Percentiles rank a stretch among this genome's conserved stretches.
Evolutionary conservation across 495 filamentous ascomycete genomes (phyloP).

Genomic region (Chaetomium fimeti): DNA sequence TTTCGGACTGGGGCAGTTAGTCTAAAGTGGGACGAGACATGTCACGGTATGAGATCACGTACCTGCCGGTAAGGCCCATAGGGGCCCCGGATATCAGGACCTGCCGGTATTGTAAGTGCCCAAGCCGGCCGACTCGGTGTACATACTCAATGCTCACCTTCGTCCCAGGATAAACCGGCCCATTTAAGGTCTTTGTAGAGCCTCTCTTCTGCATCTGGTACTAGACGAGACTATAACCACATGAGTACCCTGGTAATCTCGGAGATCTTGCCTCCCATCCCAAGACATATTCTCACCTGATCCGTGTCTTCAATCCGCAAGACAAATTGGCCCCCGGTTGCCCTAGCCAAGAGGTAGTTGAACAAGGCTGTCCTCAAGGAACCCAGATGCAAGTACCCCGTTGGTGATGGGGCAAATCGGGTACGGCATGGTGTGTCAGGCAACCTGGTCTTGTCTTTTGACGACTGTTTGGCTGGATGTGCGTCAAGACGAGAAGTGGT

Average conservation of each 20-base stretch:
- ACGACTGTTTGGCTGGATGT: neutral
- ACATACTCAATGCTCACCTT: constrained; percentile 55
- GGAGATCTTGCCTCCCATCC: neutral
- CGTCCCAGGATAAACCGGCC: constrained; percentile 91
- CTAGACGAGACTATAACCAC: constrained; percentile 39
- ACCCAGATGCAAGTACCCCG: constrained; percentile 88
- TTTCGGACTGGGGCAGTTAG: constrained; percentile 62
- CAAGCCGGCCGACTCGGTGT: constrained; percentile 1
- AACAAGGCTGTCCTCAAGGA: constrained; percentile 87
- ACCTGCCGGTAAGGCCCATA: constrained; percentile 88
- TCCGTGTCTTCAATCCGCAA: constrained; percentile 95
- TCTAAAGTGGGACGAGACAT: neutral
- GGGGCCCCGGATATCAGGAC: constrained; percentile 74
- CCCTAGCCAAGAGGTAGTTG: constrained; percentile 85
- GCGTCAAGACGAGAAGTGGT: neutral
- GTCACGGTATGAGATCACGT: constrained; percentile 13
- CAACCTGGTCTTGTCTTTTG: constrained; percentile 30
- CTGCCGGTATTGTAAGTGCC: constrained; percentile 43
- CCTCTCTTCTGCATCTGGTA: constrained; percentile 71
- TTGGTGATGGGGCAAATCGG: constrained; percentile 93
- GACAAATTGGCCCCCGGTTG: constrained; percentile 89
- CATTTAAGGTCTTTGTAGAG: constrained; percentile 78
- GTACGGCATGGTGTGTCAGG: constrained; percentile 74
- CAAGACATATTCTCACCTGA: constrained; percentile 56
- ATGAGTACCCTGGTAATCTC: constrained; percentile 21